phyloP scores from a whole-genome alignment of 805 yeast species.

The Teunomyces barrocoloradensis region DNA sequence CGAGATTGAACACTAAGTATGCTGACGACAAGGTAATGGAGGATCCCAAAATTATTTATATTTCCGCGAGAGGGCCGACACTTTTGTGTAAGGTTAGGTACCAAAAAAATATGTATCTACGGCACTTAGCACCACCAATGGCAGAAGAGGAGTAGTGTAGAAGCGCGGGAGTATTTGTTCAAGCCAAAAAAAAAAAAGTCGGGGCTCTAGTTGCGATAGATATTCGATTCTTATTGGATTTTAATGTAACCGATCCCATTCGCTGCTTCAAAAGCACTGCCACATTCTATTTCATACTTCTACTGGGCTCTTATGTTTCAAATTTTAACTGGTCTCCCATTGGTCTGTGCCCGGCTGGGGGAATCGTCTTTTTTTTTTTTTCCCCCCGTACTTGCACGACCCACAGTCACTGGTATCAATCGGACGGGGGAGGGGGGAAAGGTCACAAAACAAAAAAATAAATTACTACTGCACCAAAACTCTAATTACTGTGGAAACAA shows the following conservation, averaged over 20 bases:
- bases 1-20: too few relatives aligned
- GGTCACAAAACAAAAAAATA: not conserved
- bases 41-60: constrained; percentile 2
- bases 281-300: too few relatives aligned
- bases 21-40: not conserved
- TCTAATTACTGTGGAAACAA: constrained; percentile 2
- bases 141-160: constrained; percentile 1
- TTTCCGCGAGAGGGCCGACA: constrained; percentile 1
- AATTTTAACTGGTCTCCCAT: not conserved
- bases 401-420: not conserved
- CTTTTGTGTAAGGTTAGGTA: not conserved
- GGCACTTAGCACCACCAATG: not conserved
- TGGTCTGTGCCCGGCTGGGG: not conserved
- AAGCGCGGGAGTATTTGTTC: not conserved
- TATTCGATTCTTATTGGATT: too few relatives aligned
- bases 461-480: not conserved
- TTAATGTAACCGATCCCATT: too few relatives aligned
- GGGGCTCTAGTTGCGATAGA: too few relatives aligned
- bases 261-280: too few relatives aligned
- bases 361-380: not conserved
- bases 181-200: too few relatives aligned
- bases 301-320: too few relatives aligned
- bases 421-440: not conserved
- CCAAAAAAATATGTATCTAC: not conserved
- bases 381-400: not conserved